Evolutionary conservation across 176 grass and related monocot genomes (phyloP).

Genomic region (Areca catechu): DNA sequence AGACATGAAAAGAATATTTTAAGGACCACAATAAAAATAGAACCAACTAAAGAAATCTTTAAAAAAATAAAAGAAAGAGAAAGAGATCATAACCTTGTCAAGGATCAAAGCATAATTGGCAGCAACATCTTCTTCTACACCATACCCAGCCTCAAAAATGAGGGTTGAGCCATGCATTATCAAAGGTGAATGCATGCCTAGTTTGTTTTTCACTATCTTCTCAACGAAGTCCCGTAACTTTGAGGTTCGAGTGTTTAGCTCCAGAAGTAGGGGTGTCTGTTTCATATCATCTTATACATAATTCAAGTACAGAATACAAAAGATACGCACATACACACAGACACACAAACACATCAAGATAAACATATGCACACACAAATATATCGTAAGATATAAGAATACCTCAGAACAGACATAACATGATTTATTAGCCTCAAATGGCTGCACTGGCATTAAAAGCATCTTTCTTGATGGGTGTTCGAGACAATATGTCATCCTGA

Average conservation of each 20-base stretch:
- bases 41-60: neutral
- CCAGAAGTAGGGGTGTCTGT: slow-evolving; percentile 73
- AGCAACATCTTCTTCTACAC: slow-evolving; percentile 62
- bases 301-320: too few species aligned
- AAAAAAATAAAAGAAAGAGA: neutral
- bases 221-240: slow-evolving; percentile 79
- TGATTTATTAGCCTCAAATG: slow-evolving; percentile 85
- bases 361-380: neutral
- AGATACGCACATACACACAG: too few species aligned
- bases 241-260: slow-evolving; percentile 70
- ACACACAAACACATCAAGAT: too few species aligned
- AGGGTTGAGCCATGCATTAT: slow-evolving; percentile 70
- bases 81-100: slow-evolving; percentile 53
- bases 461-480: slow-evolving; percentile 87
- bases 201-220: slow-evolving; percentile 80
- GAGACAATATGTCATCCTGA: slow-evolving; percentile 99
- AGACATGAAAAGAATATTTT: neutral
- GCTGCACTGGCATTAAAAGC: slow-evolving; percentile 89
- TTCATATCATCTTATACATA: slow-evolving; percentile 3
- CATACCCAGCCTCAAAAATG: slow-evolving; percentile 90
- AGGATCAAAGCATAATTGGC: slow-evolving; percentile 76
- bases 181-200: slow-evolving; percentile 87
- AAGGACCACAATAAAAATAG: neutral
- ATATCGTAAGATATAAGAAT: slow-evolving; percentile 4
- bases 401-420: slow-evolving; percentile 99